Conservation (phyloP, 306 rosid genomes). For the Sesbania bispinosa region DNA sequence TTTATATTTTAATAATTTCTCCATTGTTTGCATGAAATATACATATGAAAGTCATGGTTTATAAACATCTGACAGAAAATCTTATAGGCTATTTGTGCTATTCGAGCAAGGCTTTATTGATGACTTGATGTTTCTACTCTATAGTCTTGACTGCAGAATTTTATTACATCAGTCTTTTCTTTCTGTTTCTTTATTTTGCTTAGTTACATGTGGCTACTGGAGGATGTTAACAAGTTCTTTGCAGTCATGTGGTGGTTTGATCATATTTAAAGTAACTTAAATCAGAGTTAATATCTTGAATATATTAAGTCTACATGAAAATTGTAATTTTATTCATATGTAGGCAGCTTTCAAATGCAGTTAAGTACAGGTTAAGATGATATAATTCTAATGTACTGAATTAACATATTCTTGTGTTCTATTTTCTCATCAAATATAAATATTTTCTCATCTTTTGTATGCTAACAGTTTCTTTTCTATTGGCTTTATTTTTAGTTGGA, state of each 20-base stretch:
- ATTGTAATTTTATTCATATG: not conserved
- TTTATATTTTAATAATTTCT: not conserved
- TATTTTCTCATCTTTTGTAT: not conserved
- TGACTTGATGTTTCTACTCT: not conserved
- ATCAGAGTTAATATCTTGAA: not conserved
- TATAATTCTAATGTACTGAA: not conserved
- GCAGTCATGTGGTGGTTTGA: not conserved
- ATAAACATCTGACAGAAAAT: not conserved
- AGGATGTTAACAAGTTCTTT: not conserved
- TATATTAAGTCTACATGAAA: not conserved
- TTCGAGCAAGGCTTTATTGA: not conserved
- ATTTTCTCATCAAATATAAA: not conserved
- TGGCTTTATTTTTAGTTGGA: slow-evolving; percentile 66
- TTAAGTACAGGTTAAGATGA: not conserved
- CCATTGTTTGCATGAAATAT: not conserved
- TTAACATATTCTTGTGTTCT: not conserved
- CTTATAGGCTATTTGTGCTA: not conserved
- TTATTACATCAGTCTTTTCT: not conserved
- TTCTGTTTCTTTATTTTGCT: not conserved
- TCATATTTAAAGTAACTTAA: not conserved
- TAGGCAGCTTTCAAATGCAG: not conserved
- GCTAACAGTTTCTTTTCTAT: slow-evolving; percentile 10
- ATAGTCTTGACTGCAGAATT: not conserved
- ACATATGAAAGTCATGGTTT: not conserved
- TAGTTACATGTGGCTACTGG: not conserved